Base-by-base conservation (phyloP, 257 asterid genomes). In the Petunia secreta region DNA sequence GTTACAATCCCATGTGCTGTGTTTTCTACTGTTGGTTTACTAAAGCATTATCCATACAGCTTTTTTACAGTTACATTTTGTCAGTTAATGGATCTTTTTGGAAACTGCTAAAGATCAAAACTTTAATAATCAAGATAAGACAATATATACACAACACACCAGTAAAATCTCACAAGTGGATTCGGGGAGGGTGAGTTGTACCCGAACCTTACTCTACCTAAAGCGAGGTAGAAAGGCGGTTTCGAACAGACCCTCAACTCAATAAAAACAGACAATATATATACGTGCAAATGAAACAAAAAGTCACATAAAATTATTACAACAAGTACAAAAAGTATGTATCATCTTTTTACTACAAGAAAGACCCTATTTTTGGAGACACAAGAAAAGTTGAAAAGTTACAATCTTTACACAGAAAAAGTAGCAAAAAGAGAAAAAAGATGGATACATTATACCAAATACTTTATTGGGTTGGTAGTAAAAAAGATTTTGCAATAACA, bases 1-100 rank as follows among this genome's bases (percentile, higher is more conserved):
- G 73, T 75, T 71, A 79, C 85, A 80, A 78, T 52, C 77, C 85
- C 89, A 92, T 88, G 94, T 89, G 91, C 86, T 76, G 58, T 80
- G 89, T 84, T 86, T 71, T 85, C 82, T 68, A 75, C 83, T 76
- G 54, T 77, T 60, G 25, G 16, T 81, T 62, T 82, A 58, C 41
- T 79, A 55, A 84, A 16, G 73, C 82, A 83, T 84, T 83, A 73
- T 77, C 80, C 87, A 64, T 13, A 77, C 73, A 50, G 48, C 80
- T 77, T 67, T 25, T 25, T 62, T 78, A 80, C 85, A 86, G 83
- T 55, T 48, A 50, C 41, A 62, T 53, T 37, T 83, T 83, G 82
- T 83, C 81, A 64, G 75, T 41, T 85, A 81, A 73, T 78, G 79
- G 89, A 66, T 71, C 79, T 85, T 87, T 85, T 89, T 77, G 62